phyloP scores from a whole-genome alignment of 371 early-diverging fungal species.

The Zopfochytrium polystomum region DNA sequence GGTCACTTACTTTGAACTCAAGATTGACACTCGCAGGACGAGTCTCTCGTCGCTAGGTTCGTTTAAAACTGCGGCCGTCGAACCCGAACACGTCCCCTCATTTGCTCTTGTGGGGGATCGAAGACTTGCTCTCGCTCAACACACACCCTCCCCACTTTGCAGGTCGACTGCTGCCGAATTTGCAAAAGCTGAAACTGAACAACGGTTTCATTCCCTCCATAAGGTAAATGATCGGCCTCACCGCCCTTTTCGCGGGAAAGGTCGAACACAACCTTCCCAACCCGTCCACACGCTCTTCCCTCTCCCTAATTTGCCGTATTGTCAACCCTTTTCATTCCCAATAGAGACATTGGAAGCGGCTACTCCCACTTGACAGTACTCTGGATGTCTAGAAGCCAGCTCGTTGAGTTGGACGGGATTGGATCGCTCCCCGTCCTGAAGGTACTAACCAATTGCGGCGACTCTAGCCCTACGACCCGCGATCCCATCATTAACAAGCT shows the following conservation, averaged over 20 bases:
- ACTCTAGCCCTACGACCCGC: background rate
- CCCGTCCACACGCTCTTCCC: background rate
- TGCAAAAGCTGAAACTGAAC: conserved; percentile 37
- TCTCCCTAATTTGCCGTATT: background rate
- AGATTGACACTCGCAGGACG: conserved; percentile 38
- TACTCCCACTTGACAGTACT: conserved; percentile 35
- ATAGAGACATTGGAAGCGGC: conserved; percentile 44
- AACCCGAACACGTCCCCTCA: no score
- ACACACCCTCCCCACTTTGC: background rate
- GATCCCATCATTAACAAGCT: background rate
- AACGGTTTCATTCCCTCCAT: conserved; percentile 38
- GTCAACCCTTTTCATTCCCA: background rate
- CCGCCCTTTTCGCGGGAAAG: background rate
- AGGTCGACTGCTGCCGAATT: conserved; percentile 12
- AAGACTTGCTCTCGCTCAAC: background rate
- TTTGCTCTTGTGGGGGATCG: no score
- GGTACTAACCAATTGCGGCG: background rate
- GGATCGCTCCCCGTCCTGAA: conserved; percentile 20
- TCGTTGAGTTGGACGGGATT: conserved; percentile 41
- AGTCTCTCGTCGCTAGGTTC: conserved; percentile 35
- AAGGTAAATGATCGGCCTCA: conserved; percentile 16
- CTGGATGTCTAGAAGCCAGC: conserved; percentile 39
- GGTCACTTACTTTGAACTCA: conserved; percentile 34
- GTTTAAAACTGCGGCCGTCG: no score
- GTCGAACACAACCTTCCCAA: background rate